A percentile compares a stretch with the other conserved stretches of the same genome.
Conservation (phyloP, 2,329 filamentous ascomycete species). For the Botrytis hyacinthi region DNA sequence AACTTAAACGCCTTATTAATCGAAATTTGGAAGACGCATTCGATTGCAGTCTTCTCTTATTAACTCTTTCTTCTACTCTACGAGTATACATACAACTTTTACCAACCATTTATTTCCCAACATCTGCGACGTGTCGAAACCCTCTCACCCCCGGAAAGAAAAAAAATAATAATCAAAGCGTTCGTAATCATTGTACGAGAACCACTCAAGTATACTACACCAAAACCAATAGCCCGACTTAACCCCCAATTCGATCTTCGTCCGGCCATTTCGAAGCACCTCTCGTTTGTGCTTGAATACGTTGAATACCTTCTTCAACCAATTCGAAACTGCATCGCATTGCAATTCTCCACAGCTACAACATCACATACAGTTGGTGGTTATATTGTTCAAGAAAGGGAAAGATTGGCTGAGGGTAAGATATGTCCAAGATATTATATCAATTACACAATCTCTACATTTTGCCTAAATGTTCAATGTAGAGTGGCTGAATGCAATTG, state of each 20-base stretch:
- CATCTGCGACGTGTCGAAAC: conserved; percentile 19
- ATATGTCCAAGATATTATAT: conserved; percentile 2
- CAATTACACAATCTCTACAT: neutral
- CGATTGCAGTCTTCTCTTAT: conserved; percentile 32
- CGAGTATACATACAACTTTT: neutral
- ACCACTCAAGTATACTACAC: neutral
- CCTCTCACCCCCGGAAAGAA: neutral
- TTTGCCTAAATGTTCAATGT: neutral
- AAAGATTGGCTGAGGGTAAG: conserved; percentile 17
- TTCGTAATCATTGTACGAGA: conserved; percentile 18
- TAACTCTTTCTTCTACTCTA: conserved; percentile 10
- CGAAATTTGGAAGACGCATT: conserved; percentile 34
- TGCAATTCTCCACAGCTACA: neutral
- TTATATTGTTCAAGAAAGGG: neutral
- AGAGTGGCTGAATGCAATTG: conserved; percentile 1
- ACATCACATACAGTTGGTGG: neutral
- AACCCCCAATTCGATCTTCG: conserved; percentile 6
- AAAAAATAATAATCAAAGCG: conserved; percentile 17
- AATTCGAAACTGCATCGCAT: conserved; percentile 26
- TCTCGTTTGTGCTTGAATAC: conserved; percentile 19
- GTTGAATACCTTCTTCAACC: conserved; percentile 23
- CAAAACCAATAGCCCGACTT: conserved; percentile 5
- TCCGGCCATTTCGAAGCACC: conserved; percentile 21
- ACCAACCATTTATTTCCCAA: conserved; percentile 13
- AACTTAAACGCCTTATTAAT: neutral